Conservation (phyloP, 177 flowering plant species). For the Tripterygium wilfordii region DNA sequence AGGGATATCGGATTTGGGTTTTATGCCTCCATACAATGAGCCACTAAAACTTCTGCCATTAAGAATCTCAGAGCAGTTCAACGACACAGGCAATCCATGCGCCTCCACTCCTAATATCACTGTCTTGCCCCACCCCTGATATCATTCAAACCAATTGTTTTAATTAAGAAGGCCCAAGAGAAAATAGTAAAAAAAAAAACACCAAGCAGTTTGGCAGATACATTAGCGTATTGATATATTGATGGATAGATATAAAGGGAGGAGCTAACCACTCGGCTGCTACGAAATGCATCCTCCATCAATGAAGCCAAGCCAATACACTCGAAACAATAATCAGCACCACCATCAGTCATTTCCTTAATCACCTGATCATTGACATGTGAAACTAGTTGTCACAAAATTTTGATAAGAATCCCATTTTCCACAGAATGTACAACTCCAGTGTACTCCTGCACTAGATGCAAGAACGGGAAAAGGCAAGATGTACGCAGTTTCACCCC, state of each 20-base stretch:
- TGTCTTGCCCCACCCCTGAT: slow-evolving; percentile 75
- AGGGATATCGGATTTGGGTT: slow-evolving; percentile 67
- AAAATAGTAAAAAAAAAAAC: background rate
- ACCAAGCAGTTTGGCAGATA: background rate
- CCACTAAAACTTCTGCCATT: slow-evolving; percentile 46
- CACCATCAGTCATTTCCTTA: slow-evolving; percentile 66
- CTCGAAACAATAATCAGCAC: slow-evolving; percentile 84
- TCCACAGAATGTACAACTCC: no score
- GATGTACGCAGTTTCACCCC: no score
- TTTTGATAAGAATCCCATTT: no score
- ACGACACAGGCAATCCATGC: slow-evolving; percentile 40
- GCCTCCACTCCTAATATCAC: slow-evolving; percentile 65
- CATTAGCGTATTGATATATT: background rate
- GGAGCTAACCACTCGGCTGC: slow-evolving; percentile 38
- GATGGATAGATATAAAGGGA: background rate
- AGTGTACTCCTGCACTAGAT: no score
- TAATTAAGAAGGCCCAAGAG: background rate
- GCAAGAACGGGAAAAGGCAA: no score
- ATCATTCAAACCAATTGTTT: background rate
- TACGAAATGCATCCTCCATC: slow-evolving; percentile 55
- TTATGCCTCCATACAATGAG: slow-evolving; percentile 55
- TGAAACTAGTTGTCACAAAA: no score
- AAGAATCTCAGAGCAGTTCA: slow-evolving; percentile 28
- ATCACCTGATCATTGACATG: slow-evolving; percentile 48
- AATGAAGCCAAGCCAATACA: slow-evolving; percentile 73